These are phyloP conservation scores for Fonsecaea nubica DNA, from an alignment of 2,329 filamentous ascomycete species.

Conservation along the genomic window DNA sequence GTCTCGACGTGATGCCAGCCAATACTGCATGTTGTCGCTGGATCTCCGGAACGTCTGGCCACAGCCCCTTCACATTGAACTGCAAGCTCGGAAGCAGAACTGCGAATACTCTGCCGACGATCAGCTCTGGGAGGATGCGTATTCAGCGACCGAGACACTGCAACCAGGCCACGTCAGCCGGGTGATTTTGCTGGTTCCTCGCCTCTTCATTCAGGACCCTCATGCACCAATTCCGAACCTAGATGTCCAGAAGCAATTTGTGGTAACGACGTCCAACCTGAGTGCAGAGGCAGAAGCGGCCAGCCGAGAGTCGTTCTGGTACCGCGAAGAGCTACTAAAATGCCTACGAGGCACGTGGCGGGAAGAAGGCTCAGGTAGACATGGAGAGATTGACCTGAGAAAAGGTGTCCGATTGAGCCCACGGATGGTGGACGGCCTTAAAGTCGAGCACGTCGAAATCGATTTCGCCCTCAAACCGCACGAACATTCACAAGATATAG, in stretches of 20 bases:
- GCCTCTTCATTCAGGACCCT: constrained; percentile 77
- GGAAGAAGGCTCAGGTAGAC: constrained; percentile 62
- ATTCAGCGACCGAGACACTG: constrained; percentile 54
- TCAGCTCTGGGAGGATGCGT: constrained; percentile 33
- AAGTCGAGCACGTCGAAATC: constrained; percentile 77
- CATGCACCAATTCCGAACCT: constrained; percentile 79
- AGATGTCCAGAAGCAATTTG: constrained; percentile 86
- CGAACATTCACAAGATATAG: constrained; percentile 5
- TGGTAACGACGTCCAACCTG: constrained; percentile 80
- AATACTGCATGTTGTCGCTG: constrained; percentile 79
- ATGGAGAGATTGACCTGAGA: constrained; percentile 76
- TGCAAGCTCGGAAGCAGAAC: constrained; percentile 56
- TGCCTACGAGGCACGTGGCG: constrained; percentile 75
- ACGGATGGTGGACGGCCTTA: constrained; percentile 83
- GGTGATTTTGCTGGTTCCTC: constrained; percentile 75
- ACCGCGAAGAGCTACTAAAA: constrained; percentile 79
- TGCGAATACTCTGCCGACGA: constrained; percentile 11
- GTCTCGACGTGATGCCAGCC: constrained; percentile 50
- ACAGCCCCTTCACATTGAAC: constrained; percentile 71
- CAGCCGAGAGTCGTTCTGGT: constrained; percentile 88
- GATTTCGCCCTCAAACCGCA: constrained; percentile 53
- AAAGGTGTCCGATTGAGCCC: constrained; percentile 68
- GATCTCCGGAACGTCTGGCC: constrained; percentile 93
- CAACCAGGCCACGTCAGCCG: constrained; percentile 71
- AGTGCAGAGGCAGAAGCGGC: constrained; percentile 79